Base-by-base conservation (phyloP, 305 asterid species). In the Stenogyne calaminthoides region DNA sequence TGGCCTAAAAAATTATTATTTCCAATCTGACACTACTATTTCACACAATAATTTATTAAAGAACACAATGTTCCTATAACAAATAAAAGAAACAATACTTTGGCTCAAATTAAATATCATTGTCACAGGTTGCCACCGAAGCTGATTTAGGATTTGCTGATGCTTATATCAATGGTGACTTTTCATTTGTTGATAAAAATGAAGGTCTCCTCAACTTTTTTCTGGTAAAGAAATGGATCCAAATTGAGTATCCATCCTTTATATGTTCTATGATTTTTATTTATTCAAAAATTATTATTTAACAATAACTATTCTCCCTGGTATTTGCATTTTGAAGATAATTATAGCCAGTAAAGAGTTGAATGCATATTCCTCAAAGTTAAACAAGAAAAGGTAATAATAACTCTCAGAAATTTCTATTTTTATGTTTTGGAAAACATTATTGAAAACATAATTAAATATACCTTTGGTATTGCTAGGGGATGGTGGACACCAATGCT, bases 201-300 rank as follows among this genome's bases (percentile, higher is more conserved):
- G 60, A 55, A 19, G 96, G 95, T 49, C 88, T 89, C 71, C 85
- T 89, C 64, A 80, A 85, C 72, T 85, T 88, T 70, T 77, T 92
- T 75, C 79, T 81, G 87, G 98, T 92, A 20, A 55, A 3, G 32
- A 55, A 55, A 55, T 55, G 60, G 29, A 55, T 19, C 14, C 4
- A 18, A 20, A 18, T 20, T 7, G 18, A 47, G 16, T 47, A 47
- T 3, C 14, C 11, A 22, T 5, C 34, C 16, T 25, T 16, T 5
- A 32, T 4, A 37, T 27, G 20, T 29, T 7, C 56, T 49, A 5
- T 16, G 4, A 16, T 7, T 46, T 15, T 1, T 25, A 34, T 12
- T 49, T 36, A 6, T 19, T 63, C 5, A 1, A 47, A 34, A 11
- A 61, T 16, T 7, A 4, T 4, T 14, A n/a, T 15, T 22, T 25